Base-by-base conservation (phyloP, 768 basidiomycete species). In the Rhizopogon vinicolor region DNA sequence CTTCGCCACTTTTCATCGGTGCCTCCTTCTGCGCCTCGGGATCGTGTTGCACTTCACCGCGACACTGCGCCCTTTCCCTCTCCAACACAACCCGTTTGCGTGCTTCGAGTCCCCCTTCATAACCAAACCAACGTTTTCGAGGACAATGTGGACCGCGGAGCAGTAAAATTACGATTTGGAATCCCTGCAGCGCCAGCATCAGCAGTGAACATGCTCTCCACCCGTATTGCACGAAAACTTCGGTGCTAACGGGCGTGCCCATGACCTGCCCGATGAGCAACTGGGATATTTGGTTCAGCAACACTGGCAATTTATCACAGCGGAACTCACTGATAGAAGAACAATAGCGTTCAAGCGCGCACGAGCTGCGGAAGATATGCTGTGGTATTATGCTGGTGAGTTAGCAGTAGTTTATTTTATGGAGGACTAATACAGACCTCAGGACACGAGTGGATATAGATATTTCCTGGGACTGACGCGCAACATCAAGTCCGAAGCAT, bases 181-280 rank as follows among this genome's bases (percentile, higher is more conserved):
- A 81, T 0, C 70, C 82, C 39, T 80, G 77, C 66, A 82, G 79
- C 0, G 77, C 88, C 53, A 91, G 65, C 42, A 79, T 79, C 12
- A 90, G 72, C 29, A 75, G 76, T 0, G 88, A 84, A 2, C 78
- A 80, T 0, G 87, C 76, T 37, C 82, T 76, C 89, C 89, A 92
- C 14, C 91, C 91, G 59, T 81, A 72, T 13, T 73, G 60, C 29
- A 86, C 77, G 70, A 90, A 93, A 2, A 93, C 78, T 37, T 80
- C 68, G 0, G 89, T 87, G 31, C 89, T 85, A 0, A 86, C 85
- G 0, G 87, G 78, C 0, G 90, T 91, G 16, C 91, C 91, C 70
- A 88, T 84, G 9, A 92, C 87, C 73, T 93, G 90, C 0, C 91
- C 91, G 22, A 89, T 77, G 68, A 91, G 90, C 31, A 87, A 58